Conservation (phyloP, 1,139 yeast species). For the Arxiozyma telluris region DNA sequence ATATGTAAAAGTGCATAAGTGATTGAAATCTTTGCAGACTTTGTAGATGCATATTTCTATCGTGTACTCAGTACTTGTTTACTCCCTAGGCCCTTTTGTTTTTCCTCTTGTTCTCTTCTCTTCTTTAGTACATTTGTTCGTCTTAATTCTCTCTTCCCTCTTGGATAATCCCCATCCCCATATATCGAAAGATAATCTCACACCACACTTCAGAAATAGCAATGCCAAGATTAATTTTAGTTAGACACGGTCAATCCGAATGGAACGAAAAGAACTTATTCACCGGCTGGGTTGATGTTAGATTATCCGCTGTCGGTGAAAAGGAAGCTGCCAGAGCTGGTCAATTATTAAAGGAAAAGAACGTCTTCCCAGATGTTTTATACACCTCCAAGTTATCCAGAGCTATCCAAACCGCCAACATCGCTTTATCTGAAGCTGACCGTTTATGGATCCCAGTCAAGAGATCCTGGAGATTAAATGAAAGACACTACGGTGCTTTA, state of each 20-base stretch:
- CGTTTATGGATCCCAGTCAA: conserved; percentile 86
- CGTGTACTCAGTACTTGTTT: background rate
- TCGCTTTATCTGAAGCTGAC: conserved; percentile 84
- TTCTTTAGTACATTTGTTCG: background rate
- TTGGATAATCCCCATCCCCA: no score
- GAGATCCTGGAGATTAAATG: conserved; percentile 97
- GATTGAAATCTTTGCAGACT: no score
- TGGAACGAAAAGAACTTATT: conserved; percentile 97
- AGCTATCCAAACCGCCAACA: conserved; percentile 97
- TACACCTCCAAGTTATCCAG: conserved; percentile 90
- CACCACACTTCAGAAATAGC: background rate
- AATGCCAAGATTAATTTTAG: conserved; percentile 67
- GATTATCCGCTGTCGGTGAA: conserved; percentile 74
- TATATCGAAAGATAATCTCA: background rate
- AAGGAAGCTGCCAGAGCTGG: conserved; percentile 94
- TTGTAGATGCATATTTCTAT: no score
- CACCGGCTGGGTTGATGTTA: conserved; percentile 99
- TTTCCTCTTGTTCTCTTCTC: background rate
- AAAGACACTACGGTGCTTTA: conserved; percentile 97
- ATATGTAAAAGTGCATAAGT: no score
- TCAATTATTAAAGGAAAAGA: conserved; percentile 80
- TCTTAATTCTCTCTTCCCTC: no score
- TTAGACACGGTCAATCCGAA: conserved; percentile 98
- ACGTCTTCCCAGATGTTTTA: conserved; percentile 74
- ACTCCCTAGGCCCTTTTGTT: background rate